Conservation (phyloP, 2,329 filamentous ascomycete genomes). For the Escovopsis sp. region DNA sequence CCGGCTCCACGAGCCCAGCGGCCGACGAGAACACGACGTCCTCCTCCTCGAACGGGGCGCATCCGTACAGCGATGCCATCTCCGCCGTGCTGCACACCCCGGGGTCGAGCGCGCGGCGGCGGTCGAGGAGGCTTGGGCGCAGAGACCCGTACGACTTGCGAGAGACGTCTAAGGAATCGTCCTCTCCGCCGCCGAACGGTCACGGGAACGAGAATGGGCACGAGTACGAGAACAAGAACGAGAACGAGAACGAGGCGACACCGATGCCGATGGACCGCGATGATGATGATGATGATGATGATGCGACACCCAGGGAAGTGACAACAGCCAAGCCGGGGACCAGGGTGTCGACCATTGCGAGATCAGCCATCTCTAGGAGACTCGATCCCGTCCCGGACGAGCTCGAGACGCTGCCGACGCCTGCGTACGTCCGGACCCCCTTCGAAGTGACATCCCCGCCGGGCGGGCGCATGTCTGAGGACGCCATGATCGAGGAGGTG, state of each 20-base stretch:
- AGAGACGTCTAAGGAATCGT: constrained; percentile 17
- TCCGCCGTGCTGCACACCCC: constrained; percentile 5
- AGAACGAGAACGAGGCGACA: constrained; percentile 1
- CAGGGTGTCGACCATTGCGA: constrained; percentile 1
- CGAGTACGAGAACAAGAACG: no score
- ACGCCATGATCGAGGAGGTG: constrained; percentile 10
- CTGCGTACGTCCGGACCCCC: constrained; percentile 5
- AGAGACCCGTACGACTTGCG: constrained; percentile 16
- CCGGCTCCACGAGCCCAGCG: constrained; percentile 17
- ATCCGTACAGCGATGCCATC: constrained; percentile 15
- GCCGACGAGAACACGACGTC: constrained; percentile 26
- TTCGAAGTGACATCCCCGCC: constrained; percentile 5
- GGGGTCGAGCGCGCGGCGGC: constrained; percentile 5
- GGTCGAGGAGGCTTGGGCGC: constrained; percentile 9
- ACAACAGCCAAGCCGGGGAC: background rate
- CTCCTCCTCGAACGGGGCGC: constrained; percentile 33
- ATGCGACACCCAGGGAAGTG: constrained; percentile 4
- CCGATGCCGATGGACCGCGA: constrained; percentile 2
- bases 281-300: no score
- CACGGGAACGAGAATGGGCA: no score
- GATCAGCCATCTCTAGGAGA: constrained; percentile 2
- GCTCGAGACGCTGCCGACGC: constrained; percentile 11
- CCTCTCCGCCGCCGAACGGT: no score
- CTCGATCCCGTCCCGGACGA: constrained; percentile 9
- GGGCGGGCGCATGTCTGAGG: constrained; percentile 5